phyloP scores from a whole-genome alignment of 495 filamentous ascomycete genomes.

The Achaetomiella virescens region DNA sequence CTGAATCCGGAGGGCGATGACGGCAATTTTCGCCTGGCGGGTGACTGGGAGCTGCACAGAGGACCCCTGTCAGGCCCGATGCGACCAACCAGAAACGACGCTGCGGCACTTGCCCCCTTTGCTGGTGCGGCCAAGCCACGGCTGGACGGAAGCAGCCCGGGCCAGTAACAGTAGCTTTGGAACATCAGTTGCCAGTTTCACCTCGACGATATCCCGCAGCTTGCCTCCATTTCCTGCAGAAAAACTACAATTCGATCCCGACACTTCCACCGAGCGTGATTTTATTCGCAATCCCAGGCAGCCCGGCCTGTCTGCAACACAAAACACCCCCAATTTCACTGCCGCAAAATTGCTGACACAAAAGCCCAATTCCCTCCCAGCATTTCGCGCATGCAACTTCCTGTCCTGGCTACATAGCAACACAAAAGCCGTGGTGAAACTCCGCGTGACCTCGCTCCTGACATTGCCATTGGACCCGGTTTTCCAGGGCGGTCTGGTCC shows the following conservation, averaged over 20 bases:
- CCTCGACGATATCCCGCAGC: no score
- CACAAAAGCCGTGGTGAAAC: not conserved
- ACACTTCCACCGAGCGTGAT: no score
- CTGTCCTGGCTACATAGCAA: not conserved
- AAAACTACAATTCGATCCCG: no score
- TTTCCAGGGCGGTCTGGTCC: not conserved
- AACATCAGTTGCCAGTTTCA: no score
- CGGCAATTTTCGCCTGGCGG: conserved; percentile 17
- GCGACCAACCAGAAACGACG: conserved; percentile 14
- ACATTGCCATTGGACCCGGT: conserved; percentile 13
- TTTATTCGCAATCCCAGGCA: no score
- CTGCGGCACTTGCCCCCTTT: conserved; percentile 8
- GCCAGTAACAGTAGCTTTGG: not conserved
- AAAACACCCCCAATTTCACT: no score
- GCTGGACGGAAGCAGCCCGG: conserved; percentile 16
- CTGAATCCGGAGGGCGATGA: conserved; percentile 15
- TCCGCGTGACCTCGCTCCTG: conserved; percentile 9
- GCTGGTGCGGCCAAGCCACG: conserved; percentile 14
- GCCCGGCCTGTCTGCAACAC: no score
- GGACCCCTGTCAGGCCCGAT: conserved; percentile 5
- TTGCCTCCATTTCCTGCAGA: no score
- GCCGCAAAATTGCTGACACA: not conserved
- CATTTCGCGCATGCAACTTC: not conserved
- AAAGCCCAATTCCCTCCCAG: not conserved
- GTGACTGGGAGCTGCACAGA: not conserved